These are phyloP conservation scores for Fusarium piperis DNA, from an alignment of 2,329 filamentous ascomycete genomes.

Conservation along the genomic window DNA sequence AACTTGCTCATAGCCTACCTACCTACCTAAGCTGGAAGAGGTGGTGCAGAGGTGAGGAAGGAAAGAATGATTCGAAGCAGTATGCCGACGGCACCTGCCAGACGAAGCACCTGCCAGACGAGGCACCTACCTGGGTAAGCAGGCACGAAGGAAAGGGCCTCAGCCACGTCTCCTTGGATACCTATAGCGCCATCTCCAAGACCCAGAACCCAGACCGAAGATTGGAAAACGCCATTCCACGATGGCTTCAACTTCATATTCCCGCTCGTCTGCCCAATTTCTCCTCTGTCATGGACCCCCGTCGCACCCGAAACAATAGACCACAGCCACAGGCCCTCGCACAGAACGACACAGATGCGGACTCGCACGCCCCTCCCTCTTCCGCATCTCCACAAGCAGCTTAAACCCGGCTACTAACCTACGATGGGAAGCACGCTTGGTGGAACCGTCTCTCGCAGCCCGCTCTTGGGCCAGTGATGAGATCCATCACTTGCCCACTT, in stretches of 20 bases:
- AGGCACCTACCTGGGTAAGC: neutral
- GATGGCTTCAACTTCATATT: conserved; percentile 3
- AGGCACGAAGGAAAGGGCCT: neutral
- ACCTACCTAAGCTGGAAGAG: neutral
- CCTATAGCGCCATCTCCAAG: neutral
- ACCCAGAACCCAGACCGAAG: neutral
- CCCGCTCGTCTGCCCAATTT: conserved; percentile 4
- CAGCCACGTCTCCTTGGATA: neutral
- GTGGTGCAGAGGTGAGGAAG: neutral
- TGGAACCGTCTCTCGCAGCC: conserved; percentile 18
- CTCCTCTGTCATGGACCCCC: conserved; percentile 10
- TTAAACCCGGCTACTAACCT: conserved; percentile 30
- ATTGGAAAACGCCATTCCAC: conserved; percentile 5
- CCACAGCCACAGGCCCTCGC: conserved; percentile 23
- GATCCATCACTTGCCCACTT: conserved; percentile 42
- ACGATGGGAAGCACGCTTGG: conserved; percentile 21
- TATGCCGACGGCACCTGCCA: conserved; percentile 1
- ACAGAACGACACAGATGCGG: neutral
- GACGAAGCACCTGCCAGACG: neutral
- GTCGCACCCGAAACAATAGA: conserved; percentile 38
- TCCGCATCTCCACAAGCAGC: conserved; percentile 16
- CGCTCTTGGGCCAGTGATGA: conserved; percentile 25
- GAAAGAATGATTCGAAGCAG: neutral
- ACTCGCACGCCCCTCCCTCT: conserved; percentile 12
- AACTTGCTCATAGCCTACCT: conserved; percentile 16